Base-by-base conservation (phyloP, 192 early-diverging fungal genomes). In the Mortierella alpina region DNA sequence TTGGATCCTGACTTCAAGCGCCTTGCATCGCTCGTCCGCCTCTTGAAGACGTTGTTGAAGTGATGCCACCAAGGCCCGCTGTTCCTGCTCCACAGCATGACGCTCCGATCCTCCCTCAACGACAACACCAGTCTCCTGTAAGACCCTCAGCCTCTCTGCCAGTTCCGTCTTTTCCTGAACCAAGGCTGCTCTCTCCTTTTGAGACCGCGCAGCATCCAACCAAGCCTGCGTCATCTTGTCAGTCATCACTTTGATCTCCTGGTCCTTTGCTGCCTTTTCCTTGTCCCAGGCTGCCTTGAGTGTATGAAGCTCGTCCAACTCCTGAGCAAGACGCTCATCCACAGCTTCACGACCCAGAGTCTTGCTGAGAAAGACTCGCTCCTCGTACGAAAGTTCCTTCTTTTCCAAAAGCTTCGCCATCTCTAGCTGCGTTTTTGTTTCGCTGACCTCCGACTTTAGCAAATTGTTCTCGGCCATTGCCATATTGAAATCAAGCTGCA, bases 401-500 rank as follows among this genome's bases (percentile, higher is more conserved):
- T 82, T 82, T 51, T 75, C 80, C n/a, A 71, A 41, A 45, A 73
- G 31, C 53, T 89, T 84, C 2, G 87, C 88, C 20, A 52, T 66
- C 31, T 87, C 83, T 41, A 88, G 65, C 13, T 85, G 83, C 5
- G 85, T 74, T 59, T 88, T 90, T 47, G 88, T 89, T 63, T 94
- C 90, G 20, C 84, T 86, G 55, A 90, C 88, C 65, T 93, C 88
- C 0, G 91, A 78, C 45, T 91, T 90, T 45, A 94, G 81, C 23
- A 89, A 80, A 45, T 87, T 87, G 63, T 94, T 94, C 67, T 94
- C 91, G 0, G 91, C 90, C 61, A 93, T 88, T 9, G 92, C 84
- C 55, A 90, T 86, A 40, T 92, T 91, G 46, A 93, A 84, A 18
- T 90, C 86, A 44, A 90, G 66, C 53, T 88, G 87, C 20, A 93